These are phyloP conservation scores for Aphanomyces invadans DNA, from an alignment of 352 stramenopile species.

Conservation along the genomic window DNA sequence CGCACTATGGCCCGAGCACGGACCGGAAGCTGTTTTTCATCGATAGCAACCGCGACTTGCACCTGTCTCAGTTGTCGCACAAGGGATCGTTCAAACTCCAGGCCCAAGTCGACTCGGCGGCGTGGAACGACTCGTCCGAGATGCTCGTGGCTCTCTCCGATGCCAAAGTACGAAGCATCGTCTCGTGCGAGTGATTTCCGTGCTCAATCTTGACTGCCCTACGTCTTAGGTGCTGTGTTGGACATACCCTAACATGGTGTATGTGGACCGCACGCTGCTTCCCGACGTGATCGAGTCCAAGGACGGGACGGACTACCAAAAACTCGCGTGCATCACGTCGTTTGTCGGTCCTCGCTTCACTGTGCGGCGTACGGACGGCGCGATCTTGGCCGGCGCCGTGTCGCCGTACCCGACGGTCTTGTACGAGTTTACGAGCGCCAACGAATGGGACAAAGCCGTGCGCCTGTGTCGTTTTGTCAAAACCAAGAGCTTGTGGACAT, in stretches of 20 bases:
- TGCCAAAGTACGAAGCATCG: constrained; percentile 33
- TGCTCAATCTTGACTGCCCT: background rate
- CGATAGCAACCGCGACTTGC: constrained; percentile 82
- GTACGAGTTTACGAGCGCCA: constrained; percentile 70
- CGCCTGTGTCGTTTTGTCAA: constrained; percentile 89
- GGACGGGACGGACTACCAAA: constrained; percentile 76
- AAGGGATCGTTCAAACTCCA: constrained; percentile 80
- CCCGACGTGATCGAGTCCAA: constrained; percentile 60
- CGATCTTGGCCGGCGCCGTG: constrained; percentile 68
- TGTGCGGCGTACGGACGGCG: constrained; percentile 81
- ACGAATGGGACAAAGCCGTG: constrained; percentile 89
- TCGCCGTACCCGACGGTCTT: constrained; percentile 78
- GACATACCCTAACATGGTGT: constrained; percentile 88
- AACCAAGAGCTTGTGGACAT: constrained; percentile 84
- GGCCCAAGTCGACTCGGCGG: constrained; percentile 83
- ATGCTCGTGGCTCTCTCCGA: constrained; percentile 85
- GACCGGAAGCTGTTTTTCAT: constrained; percentile 86
- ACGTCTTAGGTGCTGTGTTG: constrained; percentile 61
- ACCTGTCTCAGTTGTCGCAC: constrained; percentile 49
- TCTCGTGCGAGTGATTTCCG: too few relatives aligned
- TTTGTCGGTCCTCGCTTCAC: constrained; percentile 83
- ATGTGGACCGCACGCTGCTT: constrained; percentile 87
- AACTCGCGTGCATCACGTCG: constrained; percentile 76
- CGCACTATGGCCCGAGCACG: constrained; percentile 55
- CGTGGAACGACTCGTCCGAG: constrained; percentile 86